Conservation (phyloP, 176 grass and related monocot genomes). For the Carex littledalei region DNA sequence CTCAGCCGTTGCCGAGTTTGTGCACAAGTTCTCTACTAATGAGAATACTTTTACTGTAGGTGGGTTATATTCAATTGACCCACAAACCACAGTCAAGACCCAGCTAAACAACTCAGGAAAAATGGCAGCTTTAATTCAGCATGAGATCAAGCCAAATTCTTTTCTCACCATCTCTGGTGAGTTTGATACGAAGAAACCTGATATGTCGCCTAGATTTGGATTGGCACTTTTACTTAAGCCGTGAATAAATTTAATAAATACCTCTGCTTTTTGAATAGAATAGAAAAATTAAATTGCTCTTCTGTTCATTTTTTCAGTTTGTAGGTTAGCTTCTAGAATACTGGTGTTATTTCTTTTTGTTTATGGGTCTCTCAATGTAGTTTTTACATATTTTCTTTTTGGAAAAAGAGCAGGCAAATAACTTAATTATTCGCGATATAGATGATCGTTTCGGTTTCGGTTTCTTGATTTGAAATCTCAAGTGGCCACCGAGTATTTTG, state of each 20-base stretch:
- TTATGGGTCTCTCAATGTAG: background rate
- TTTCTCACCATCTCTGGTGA: constrained; percentile 77
- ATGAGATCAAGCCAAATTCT: constrained; percentile 75
- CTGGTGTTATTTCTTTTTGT: background rate
- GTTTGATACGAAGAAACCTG: constrained; percentile 83
- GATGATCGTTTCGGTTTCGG: background rate
- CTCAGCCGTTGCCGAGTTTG: constrained; percentile 63
- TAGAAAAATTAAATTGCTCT: background rate
- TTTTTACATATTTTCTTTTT: background rate
- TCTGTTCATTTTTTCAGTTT: background rate
- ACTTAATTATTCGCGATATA: background rate
- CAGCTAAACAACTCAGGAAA: constrained; percentile 77
- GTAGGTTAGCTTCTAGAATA: background rate
- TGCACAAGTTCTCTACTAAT: constrained; percentile 61
- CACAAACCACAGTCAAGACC: constrained; percentile 63
- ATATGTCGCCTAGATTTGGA: constrained; percentile 69
- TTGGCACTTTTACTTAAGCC: constrained; percentile 65
- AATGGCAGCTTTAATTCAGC: constrained; percentile 70
- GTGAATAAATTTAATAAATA: constrained; percentile 30
- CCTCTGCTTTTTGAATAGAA: background rate
- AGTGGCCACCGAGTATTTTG: background rate
- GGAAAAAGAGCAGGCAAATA: too few species aligned
- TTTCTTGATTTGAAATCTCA: background rate
- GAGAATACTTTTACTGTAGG: constrained; percentile 68
- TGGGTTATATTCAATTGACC: constrained; percentile 62